These are phyloP conservation scores for Xylaria longipes DNA, from an alignment of 495 filamentous ascomycete genomes.

Conservation along the genomic window DNA sequence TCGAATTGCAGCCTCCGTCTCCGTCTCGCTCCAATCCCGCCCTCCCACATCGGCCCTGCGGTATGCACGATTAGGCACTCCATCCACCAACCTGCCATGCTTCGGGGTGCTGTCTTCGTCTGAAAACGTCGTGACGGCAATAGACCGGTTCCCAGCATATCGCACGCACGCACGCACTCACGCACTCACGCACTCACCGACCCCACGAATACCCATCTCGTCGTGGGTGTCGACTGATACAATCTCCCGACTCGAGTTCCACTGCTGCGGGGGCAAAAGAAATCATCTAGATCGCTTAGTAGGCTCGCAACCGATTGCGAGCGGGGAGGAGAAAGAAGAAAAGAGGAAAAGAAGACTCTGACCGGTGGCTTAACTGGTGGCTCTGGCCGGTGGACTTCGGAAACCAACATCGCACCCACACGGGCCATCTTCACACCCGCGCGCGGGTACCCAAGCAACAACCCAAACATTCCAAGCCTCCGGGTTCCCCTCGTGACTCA, in stretches of 20 bases:
- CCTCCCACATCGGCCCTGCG: conserved; percentile 10
- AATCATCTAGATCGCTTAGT: conserved; percentile 4
- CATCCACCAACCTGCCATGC: conserved; percentile 16
- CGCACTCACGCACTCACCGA: conserved; percentile 3
- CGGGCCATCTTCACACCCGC: neutral
- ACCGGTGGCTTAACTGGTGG: neutral
- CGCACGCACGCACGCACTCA: neutral
- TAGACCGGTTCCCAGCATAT: neutral
- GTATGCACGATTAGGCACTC: conserved; percentile 1
- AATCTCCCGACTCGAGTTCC: conserved; percentile 23
- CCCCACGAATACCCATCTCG: conserved; percentile 18
- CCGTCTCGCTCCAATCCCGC: conserved; percentile 6
- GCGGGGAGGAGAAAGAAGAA: conserved; percentile 17
- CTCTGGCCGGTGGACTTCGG: conserved; percentile 1
- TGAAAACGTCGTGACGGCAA: conserved; percentile 22
- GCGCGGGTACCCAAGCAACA: conserved; percentile 12
- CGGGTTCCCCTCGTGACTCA: conserved; percentile 20
- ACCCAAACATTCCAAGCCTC: conserved; percentile 23
- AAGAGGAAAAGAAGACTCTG: conserved; percentile 19
- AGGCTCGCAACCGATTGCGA: conserved; percentile 12
- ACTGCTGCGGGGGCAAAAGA: conserved; percentile 30
- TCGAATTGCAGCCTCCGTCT: conserved; percentile 21
- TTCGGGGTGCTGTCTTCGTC: neutral
- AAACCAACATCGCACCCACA: conserved; percentile 5
- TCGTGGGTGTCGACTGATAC: conserved; percentile 17